Conservation (phyloP, 768 basidiomycete species). For the Russula brevipes region DNA sequence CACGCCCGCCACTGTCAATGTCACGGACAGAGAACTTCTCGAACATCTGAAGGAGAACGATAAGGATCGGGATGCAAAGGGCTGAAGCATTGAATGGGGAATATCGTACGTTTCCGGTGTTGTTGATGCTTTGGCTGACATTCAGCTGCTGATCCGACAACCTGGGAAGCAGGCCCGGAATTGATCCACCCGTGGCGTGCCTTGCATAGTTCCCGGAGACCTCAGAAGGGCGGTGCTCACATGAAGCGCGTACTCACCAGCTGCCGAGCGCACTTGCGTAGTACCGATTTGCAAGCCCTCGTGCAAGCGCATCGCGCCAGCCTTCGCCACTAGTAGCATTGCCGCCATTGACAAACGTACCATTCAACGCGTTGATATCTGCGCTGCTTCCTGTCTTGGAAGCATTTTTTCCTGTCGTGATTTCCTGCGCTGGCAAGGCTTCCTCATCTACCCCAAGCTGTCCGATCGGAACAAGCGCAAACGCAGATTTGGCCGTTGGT, state of each 20-base stretch:
- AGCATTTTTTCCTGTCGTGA: conserved; percentile 42
- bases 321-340: conserved; percentile 56
- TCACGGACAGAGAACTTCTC: conserved; percentile 82
- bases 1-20: conserved; percentile 70
- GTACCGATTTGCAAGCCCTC: conserved; percentile 83
- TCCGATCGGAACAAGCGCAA: conserved; percentile 64
- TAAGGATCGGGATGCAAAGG: not conserved
- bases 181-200: conserved; percentile 85
- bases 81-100: not conserved
- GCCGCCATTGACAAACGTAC: conserved; percentile 63
- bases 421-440: conserved; percentile 63
- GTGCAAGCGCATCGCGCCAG: conserved; percentile 56
- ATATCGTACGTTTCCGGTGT: conserved; percentile 67
- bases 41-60: conserved; percentile 56
- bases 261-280: conserved; percentile 79
- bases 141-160: conserved; percentile 68
- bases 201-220: conserved; percentile 32
- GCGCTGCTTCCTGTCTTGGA: conserved; percentile 49
- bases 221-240: not conserved
- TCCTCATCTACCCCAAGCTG: conserved; percentile 75
- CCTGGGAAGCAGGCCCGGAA: conserved; percentile 61
- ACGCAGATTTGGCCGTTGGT: conserved; percentile 50
- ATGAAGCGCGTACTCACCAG: conserved; percentile 50
- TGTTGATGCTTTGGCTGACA: conserved; percentile 56
- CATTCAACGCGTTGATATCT: conserved; percentile 53